Base-by-base conservation (phyloP, 306 rosid species). In the Trifolium fragiferum region DNA sequence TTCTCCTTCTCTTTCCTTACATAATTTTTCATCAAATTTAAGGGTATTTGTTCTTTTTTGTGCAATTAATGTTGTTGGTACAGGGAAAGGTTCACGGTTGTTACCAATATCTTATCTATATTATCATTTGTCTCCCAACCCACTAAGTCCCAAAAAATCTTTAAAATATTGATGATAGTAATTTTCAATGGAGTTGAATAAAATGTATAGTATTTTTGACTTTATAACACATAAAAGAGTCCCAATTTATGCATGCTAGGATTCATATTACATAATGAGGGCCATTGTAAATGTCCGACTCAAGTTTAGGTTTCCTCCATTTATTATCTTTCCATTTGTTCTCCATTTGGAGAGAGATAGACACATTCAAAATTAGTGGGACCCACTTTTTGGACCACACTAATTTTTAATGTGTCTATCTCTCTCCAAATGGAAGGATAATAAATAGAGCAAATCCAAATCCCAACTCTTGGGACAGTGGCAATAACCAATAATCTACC, bases 131-230 rank as follows among this genome's bases (percentile, higher is more conserved):
- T 67, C 27, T 55, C 35, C 37, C 33, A 67, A 40, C 53, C 72
- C 49, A 68, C 51, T 21, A 38, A 59, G 32, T 25, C 53, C 12
- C 23, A 27, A 59, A 25, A 25, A 25, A 27, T 25, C 19, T 59
- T 23, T 25, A 59, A 59, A 25, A 25, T 25, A 59, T 6, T 74
- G 7, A 58, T 63, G 14, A 18, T 65, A n/a, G 27, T 19, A 54
- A 49, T 37, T 63, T 79, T 80, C 75, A 77, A 58, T 74, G 63
- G 64, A 59, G 60, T 63, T 19, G 68, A 20, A 75, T 16, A 71
- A 74, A 76, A 19, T 53, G 73, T 23, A 21, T 38, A n/a, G n/a
- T n/a, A 40, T 66, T 74, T 64, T 81, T 74, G 84, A 83, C 82
- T 79, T 72, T 38, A 14, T 66, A 73, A 53, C 47, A 61, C 19